phyloP scores from a whole-genome alignment of 2,329 filamentous ascomycete species.

The Stenocarpella maydis region DNA sequence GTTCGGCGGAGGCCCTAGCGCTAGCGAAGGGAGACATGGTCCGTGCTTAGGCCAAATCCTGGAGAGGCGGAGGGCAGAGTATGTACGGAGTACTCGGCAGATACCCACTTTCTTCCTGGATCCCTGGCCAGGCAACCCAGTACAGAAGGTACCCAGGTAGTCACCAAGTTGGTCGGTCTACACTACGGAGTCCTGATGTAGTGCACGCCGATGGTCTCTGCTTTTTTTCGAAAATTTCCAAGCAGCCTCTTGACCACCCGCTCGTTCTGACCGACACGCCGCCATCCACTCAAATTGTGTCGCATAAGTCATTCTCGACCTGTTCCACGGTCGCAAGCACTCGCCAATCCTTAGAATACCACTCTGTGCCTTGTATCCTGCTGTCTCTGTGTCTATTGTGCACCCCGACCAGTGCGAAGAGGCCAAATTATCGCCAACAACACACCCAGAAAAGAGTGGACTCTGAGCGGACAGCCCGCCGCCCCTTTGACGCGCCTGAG shows the following conservation, averaged over 20 bases:
- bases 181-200: background rate
- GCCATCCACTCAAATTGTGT: constrained; percentile 5
- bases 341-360: background rate
- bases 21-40: background rate
- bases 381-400: background rate
- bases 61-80: background rate
- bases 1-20: too few relatives aligned
- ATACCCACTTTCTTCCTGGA: too few relatives aligned
- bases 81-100: background rate
- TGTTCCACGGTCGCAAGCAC: background rate
- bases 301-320: constrained; percentile 22
- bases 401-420: constrained; percentile 15
- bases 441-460: constrained; percentile 13
- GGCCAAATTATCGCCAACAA: constrained; percentile 23
- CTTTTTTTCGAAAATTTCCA: constrained; percentile 25
- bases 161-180: too few relatives aligned
- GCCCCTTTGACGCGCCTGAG: constrained; percentile 10
- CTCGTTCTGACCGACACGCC: constrained; percentile 3
- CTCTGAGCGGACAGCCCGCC: background rate
- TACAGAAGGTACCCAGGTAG: too few relatives aligned
- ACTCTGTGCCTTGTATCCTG: background rate
- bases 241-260: constrained; percentile 10
- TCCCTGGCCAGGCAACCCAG: too few relatives aligned
- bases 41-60: background rate
- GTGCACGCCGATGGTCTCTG: constrained; percentile 16